phyloP scores from a whole-genome alignment of 495 filamentous ascomycete genomes.

The Hypoxylon subgilvum region DNA sequence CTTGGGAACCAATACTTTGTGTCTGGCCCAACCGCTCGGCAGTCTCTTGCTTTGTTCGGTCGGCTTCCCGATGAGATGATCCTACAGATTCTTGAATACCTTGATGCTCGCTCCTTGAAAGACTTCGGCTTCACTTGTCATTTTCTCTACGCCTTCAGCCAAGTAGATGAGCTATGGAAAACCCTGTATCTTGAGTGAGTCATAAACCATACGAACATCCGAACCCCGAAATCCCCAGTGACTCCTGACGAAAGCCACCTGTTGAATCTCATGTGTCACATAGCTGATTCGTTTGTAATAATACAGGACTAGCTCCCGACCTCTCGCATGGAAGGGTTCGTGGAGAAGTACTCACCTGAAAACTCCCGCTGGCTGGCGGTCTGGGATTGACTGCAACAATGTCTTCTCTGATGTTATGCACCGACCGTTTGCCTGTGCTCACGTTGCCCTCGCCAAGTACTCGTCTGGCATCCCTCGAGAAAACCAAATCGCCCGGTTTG shows the following conservation, averaged over 20 bases:
- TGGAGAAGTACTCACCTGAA: slow-evolving; percentile 84
- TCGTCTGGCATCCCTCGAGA: slow-evolving; percentile 69
- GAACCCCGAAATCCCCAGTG: slow-evolving; percentile 14
- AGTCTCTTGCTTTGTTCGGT: slow-evolving; percentile 66
- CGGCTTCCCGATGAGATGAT: slow-evolving; percentile 82
- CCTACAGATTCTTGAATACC: slow-evolving; percentile 72
- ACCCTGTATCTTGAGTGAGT: slow-evolving; percentile 83
- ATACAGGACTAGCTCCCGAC: slow-evolving; percentile 28
- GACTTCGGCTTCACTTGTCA: slow-evolving; percentile 82
- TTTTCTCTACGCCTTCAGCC: slow-evolving; percentile 84
- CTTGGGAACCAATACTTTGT: slow-evolving; percentile 80
- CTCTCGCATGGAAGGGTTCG: slow-evolving; percentile 77
- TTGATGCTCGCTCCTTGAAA: slow-evolving; percentile 68
- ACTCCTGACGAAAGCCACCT: too few relatives aligned
- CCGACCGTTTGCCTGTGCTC: slow-evolving; percentile 88
- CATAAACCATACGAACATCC: slow-evolving; percentile 25
- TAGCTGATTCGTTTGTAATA: slow-evolving; percentile 29
- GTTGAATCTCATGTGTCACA: slow-evolving; percentile 31
- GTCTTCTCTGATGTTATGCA: slow-evolving; percentile 93
- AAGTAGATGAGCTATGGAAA: slow-evolving; percentile 91
- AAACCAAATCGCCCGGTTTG: slow-evolving; percentile 75
- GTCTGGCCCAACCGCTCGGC: slow-evolving; percentile 68
- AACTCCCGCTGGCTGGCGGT: slow-evolving; percentile 56
- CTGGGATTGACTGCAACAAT: slow-evolving; percentile 69
- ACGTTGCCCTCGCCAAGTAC: slow-evolving; percentile 71